These are phyloP conservation scores for Salvia miltiorrhiza DNA, from an alignment of 257 asterid species.

Conservation along the genomic window DNA sequence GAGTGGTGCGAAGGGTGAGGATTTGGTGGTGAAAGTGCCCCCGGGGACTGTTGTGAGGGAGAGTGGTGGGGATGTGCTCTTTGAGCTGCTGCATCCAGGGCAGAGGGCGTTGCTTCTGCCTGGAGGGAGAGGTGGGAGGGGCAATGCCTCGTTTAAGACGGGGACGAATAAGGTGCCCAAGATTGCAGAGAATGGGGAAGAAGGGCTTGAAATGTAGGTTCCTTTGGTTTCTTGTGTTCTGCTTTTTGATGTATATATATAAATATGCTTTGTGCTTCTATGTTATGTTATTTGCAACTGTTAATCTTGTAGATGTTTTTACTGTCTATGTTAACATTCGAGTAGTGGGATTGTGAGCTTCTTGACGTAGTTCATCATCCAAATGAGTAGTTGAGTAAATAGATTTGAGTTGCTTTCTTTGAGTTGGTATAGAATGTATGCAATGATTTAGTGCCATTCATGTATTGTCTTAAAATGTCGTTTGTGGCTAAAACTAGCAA, in stretches of 20 bases:
- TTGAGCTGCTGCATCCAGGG: slow-evolving; percentile 79
- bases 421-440: background rate
- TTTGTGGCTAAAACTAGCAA: slow-evolving; percentile 3
- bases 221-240: background rate
- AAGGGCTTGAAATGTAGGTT: slow-evolving; percentile 84
- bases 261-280: background rate
- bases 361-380: background rate
- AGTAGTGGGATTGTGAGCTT: background rate
- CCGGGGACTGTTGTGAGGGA: slow-evolving; percentile 89
- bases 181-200: slow-evolving; percentile 95
- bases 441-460: background rate
- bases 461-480: background rate
- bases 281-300: background rate
- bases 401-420: background rate
- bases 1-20: slow-evolving; percentile 78
- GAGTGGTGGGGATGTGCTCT: slow-evolving; percentile 52
- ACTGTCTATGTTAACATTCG: background rate
- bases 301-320: background rate
- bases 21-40: slow-evolving; percentile 78
- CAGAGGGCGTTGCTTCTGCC: slow-evolving; percentile 77
- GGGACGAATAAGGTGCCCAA: slow-evolving; percentile 84
- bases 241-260: slow-evolving; percentile 1
- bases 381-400: background rate
- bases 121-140: slow-evolving; percentile 97
- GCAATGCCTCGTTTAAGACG: slow-evolving; percentile 78